These are phyloP conservation scores for Pleurostoma richardsiae DNA, from an alignment of 2,329 filamentous ascomycete species.

Conservation along the genomic window DNA sequence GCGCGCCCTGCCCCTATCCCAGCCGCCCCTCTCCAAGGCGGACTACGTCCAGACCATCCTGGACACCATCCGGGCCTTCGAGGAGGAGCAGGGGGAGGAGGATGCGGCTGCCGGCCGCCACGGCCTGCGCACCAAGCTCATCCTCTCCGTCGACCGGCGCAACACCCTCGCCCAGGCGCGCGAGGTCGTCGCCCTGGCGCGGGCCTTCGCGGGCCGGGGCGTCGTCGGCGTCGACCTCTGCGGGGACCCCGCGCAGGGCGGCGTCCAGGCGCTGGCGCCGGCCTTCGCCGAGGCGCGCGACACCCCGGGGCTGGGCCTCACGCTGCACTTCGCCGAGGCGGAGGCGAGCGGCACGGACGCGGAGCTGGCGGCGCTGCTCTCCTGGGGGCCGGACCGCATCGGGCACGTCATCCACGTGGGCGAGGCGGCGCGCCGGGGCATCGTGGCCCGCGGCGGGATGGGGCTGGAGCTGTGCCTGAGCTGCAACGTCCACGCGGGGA, in stretches of 20 bases:
- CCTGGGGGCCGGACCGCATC: slow-evolving; percentile 62
- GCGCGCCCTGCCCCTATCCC: slow-evolving; percentile 44
- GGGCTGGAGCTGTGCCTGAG: slow-evolving; percentile 74
- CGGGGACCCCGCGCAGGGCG: slow-evolving; percentile 64
- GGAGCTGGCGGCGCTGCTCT: slow-evolving; percentile 61
- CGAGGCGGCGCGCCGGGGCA: slow-evolving; percentile 51
- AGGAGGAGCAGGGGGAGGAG: slow-evolving; percentile 16
- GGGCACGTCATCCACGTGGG: slow-evolving; percentile 77
- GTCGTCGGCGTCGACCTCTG: slow-evolving; percentile 76
- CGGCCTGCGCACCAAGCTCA: slow-evolving; percentile 55
- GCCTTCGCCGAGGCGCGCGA: slow-evolving; percentile 54
- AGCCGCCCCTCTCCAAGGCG: slow-evolving; percentile 47
- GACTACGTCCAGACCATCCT: slow-evolving; percentile 65
- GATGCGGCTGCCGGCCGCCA: slow-evolving; percentile 12
- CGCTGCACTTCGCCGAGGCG: slow-evolving; percentile 75
- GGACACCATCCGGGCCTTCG: slow-evolving; percentile 51
- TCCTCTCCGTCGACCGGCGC: slow-evolving; percentile 71
- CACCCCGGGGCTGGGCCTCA: slow-evolving; percentile 52
- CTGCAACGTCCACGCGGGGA: slow-evolving; percentile 73
- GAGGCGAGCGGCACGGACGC: slow-evolving; percentile 46
- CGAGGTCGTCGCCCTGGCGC: slow-evolving; percentile 60
- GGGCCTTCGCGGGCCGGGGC: slow-evolving; percentile 42
- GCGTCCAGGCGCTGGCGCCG: slow-evolving; percentile 53
- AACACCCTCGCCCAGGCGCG: slow-evolving; percentile 53
- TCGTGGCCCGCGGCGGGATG: slow-evolving; percentile 46